Base-by-base conservation (phyloP, 2,329 filamentous ascomycete genomes). In the Periconia macrospinosa region DNA sequence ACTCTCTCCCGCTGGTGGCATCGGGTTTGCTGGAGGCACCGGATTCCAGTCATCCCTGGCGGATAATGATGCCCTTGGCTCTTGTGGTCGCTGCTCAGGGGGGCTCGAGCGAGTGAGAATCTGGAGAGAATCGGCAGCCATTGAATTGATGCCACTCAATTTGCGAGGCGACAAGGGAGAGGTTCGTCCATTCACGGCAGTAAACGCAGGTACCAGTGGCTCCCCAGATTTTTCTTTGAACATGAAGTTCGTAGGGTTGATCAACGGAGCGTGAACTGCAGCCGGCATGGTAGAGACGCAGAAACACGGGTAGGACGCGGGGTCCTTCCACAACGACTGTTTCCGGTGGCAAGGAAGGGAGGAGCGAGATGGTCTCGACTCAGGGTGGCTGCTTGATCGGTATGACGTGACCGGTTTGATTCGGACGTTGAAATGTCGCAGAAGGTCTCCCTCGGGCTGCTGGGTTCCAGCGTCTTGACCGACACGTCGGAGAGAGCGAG, bases 131-230 rank as follows among this genome's bases (percentile, higher is more conserved):
- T 60, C 60, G 17, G 52, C 30, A 48, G 52, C 53, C 57, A 62
- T 60, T 51, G 57, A 57, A 62, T 61, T 56, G 18, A 53, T 54
- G 49, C 49, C 56, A 50, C 62, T 56, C 51, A 55, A n/a, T 41
- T 52, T 60, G 41, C 49, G 61, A 41, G 58, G 56, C 35, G 64
- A 61, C 33, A 63, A 61, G 37, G 68, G 62, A 27, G 69, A 68
- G 17, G 60, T 57, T 51, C 63, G 56, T 54, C 68, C 68, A 62
- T 74, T 74, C 30, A 74, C 70, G 37, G 71, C 67, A 8, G 71
- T 74, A 56, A 74, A 74, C 45, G 66, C 69, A 55, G 71, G 60
- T 35, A 59, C 57, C 47, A 67, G 56, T 20, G 62, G 59, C 27
- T 70, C 67, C 44, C 48, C 54, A 15, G 53, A 30, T 53, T 62